These are phyloP conservation scores for Mycena chlorophos DNA, from an alignment of 768 basidiomycete species.

Conservation along the genomic window DNA sequence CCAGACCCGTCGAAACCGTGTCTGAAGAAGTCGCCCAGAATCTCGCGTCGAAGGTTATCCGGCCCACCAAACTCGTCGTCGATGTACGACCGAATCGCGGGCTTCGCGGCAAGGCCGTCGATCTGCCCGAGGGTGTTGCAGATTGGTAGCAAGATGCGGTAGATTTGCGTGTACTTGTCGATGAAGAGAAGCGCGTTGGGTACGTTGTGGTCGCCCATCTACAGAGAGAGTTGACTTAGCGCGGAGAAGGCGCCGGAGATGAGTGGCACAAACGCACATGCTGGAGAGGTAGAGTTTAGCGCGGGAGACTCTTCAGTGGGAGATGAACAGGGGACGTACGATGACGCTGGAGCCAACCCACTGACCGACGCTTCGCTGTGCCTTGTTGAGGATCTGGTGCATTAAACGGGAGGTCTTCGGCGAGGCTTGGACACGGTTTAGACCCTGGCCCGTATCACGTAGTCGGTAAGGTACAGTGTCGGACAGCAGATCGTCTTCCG, in stretches of 20 bases:
- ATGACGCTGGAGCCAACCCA: slow-evolving; percentile 89
- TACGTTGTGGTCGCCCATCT: slow-evolving; percentile 88
- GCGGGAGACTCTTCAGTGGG: background rate
- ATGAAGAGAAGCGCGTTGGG: slow-evolving; percentile 87
- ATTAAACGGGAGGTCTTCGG: slow-evolving; percentile 91
- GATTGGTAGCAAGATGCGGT: slow-evolving; percentile 84
- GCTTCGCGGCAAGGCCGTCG: slow-evolving; percentile 61
- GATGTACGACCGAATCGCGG: slow-evolving; percentile 72
- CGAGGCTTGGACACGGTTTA: slow-evolving; percentile 84
- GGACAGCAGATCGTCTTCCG: slow-evolving; percentile 80
- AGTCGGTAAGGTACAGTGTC: slow-evolving; percentile 74
- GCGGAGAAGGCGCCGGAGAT: no score
- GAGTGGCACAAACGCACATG: no score
- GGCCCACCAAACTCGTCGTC: slow-evolving; percentile 80
- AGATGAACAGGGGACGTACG: slow-evolving; percentile 14
- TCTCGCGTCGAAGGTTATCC: slow-evolving; percentile 68
- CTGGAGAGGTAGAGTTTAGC: slow-evolving; percentile 6
- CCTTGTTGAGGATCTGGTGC: slow-evolving; percentile 83
- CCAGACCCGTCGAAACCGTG: slow-evolving; percentile 90
- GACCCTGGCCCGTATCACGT: slow-evolving; percentile 87
- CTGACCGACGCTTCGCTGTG: slow-evolving; percentile 75
- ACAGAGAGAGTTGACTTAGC: no score
- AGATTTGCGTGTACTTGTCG: slow-evolving; percentile 91
- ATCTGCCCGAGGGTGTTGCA: slow-evolving; percentile 81
- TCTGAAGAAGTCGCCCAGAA: slow-evolving; percentile 81